These are phyloP conservation scores for Dendryphion nanum DNA, from an alignment of 2,329 filamentous ascomycete genomes.

Conservation along the genomic window DNA sequence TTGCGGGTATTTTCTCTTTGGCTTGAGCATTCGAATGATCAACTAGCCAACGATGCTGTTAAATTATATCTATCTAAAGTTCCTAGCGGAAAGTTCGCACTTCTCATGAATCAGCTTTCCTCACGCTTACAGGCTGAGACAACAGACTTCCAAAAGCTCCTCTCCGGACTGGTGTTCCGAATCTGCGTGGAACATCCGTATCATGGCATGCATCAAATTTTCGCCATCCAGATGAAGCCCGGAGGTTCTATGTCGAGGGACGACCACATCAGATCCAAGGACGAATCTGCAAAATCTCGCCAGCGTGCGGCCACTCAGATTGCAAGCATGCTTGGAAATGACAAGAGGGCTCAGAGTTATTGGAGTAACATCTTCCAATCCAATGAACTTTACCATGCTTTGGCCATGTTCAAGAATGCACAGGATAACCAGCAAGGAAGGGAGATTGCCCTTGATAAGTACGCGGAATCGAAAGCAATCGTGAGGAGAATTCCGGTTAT, in stretches of 20 bases:
- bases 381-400: conserved; percentile 62
- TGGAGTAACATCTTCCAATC: conserved; percentile 74
- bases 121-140: conserved; percentile 78
- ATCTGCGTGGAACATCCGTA: conserved; percentile 94
- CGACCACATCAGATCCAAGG: conserved; percentile 58
- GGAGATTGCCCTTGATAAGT: conserved; percentile 63
- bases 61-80: conserved; percentile 68
- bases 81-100: conserved; percentile 86
- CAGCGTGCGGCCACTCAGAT: conserved; percentile 71
- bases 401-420: conserved; percentile 65
- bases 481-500: conserved; percentile 62
- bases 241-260: conserved; percentile 59
- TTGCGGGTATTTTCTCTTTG: conserved; percentile 91
- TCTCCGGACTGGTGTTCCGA: conserved; percentile 71
- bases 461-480: conserved; percentile 61
- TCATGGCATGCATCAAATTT: conserved; percentile 96
- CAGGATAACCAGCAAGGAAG: conserved; percentile 66
- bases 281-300: conserved; percentile 72
- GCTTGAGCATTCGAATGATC: conserved; percentile 80
- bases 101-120: conserved; percentile 92
- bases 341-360: conserved; percentile 53
- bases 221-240: conserved; percentile 55
- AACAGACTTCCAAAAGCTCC: conserved; percentile 70
- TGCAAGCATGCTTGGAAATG: conserved; percentile 57
- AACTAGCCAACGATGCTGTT: conserved; percentile 75